These are phyloP conservation scores for Pseudophaeomoniella oleicola DNA, from an alignment of 2,329 filamentous ascomycete species.

Conservation along the genomic window DNA sequence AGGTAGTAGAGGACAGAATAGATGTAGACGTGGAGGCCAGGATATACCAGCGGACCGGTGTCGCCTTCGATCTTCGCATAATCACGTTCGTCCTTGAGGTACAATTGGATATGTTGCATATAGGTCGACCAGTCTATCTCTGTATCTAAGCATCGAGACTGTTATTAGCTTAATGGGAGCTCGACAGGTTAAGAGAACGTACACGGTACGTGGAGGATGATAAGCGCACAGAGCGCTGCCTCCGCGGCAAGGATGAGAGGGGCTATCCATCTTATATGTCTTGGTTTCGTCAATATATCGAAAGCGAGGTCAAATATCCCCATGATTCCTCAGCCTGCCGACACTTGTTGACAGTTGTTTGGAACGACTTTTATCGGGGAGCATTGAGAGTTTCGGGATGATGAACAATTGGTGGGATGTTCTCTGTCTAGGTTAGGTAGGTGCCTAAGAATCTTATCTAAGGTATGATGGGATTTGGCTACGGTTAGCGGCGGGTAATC, in stretches of 20 bases:
- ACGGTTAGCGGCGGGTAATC: no score
- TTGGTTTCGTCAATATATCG: slow-evolving; percentile 36
- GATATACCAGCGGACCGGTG: slow-evolving; percentile 90
- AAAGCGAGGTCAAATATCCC: slow-evolving; percentile 16
- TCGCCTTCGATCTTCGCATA: slow-evolving; percentile 74
- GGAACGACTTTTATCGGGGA: no score
- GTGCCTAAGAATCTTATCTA: no score
- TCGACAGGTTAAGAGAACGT: slow-evolving; percentile 20
- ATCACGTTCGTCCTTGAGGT: slow-evolving; percentile 70
- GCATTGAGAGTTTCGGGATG: no score
- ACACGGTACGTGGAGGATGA: slow-evolving; percentile 79
- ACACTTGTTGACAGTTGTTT: no score
- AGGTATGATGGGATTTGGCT: no score
- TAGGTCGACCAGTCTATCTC: slow-evolving; percentile 98
- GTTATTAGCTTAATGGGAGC: slow-evolving; percentile 3
- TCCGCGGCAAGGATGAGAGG: slow-evolving; percentile 56
- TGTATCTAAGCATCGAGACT: slow-evolving; percentile 53
- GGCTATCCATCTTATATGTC: slow-evolving; percentile 48
- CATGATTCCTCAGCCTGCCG: slow-evolving; percentile 13
- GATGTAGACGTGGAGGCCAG: slow-evolving; percentile 82
- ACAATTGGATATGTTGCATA: slow-evolving; percentile 81
- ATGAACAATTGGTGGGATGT: no score
- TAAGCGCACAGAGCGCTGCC: slow-evolving; percentile 52
- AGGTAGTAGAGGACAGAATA: slow-evolving; percentile 68
- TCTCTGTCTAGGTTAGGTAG: no score